Evolutionary conservation across 805 yeast species (phyloP).

Genomic region (Metschnikowia cerradonensis): DNA sequence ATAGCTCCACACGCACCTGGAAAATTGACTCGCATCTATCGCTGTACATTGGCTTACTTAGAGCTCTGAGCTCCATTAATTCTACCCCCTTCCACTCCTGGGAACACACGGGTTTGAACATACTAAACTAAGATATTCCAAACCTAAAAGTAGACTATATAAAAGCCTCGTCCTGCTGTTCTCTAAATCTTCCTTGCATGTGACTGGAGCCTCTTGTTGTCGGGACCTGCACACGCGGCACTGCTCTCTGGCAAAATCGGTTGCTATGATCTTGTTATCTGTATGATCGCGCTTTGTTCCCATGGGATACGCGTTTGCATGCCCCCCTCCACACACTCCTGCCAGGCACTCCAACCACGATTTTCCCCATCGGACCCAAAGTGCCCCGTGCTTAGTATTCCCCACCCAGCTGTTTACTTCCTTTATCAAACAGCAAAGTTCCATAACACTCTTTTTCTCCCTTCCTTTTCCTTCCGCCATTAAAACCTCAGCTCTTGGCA

Average conservation of each 20-base stretch:
- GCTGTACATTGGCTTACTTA: not conserved
- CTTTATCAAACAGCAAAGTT: too few species aligned
- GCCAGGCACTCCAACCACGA: not conserved
- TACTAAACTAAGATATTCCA: not conserved
- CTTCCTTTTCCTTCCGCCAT: not conserved
- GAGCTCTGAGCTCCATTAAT: not conserved
- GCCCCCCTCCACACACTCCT: conserved; percentile 1
- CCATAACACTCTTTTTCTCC: too few species aligned
- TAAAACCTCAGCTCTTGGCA: not conserved
- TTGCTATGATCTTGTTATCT: not conserved
- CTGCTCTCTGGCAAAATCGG: not conserved
- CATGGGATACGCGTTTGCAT: conserved; percentile 2
- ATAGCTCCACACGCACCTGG: not conserved
- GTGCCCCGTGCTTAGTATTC: too few species aligned
- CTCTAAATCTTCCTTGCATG: too few species aligned
- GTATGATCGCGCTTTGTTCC: conserved; percentile 2
- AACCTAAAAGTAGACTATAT: not conserved
- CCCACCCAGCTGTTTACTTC: too few species aligned
- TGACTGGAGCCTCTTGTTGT: not conserved
- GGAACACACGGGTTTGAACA: not conserved
- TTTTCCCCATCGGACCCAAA: not conserved
- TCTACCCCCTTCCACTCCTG: too few species aligned
- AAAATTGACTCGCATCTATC: not conserved
- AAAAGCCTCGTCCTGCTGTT: too few species aligned
- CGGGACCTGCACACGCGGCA: not conserved